These are phyloP conservation scores for Clavispora asparagi DNA, from an alignment of 805 yeast species.

Conservation along the genomic window DNA sequence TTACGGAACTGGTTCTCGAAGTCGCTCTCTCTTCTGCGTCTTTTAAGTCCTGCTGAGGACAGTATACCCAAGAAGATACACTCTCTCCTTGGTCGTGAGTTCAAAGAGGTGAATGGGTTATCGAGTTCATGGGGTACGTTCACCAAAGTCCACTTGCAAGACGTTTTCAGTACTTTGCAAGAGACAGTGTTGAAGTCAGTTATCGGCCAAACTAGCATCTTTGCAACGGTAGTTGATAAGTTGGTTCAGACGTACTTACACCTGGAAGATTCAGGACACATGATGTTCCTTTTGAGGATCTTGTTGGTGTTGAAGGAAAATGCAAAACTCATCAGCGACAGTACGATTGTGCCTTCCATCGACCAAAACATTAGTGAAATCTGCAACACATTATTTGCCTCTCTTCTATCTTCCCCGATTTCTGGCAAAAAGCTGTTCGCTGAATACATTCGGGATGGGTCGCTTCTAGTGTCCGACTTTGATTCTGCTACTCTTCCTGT, in stretches of 20 bases:
- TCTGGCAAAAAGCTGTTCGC: not conserved
- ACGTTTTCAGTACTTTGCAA: not conserved
- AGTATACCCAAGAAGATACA: not conserved
- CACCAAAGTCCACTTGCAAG: not conserved
- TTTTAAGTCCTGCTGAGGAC: not conserved
- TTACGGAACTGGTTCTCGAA: constrained; percentile 9
- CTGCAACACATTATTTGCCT: not conserved
- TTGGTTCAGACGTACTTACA: not conserved
- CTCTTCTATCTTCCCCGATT: not conserved
- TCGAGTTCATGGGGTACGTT: constrained; percentile 9
- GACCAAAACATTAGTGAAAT: not conserved
- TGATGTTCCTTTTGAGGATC: not conserved
- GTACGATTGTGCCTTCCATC: not conserved
- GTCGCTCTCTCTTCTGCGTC: not conserved
- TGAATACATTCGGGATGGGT: not conserved
- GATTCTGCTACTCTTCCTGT: constrained; percentile 9
- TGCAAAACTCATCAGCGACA: not conserved
- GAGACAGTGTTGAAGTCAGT: not conserved
- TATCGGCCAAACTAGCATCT: not conserved
- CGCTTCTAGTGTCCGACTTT: not conserved
- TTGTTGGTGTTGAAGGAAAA: not conserved
- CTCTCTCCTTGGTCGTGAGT: not conserved
- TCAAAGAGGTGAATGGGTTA: not conserved
- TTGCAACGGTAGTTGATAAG: not conserved
- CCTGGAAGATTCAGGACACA: not conserved